A percentile compares a stretch with the other conserved stretches of the same genome.
Conservation (phyloP, 176 grass and related monocot genomes). For the Miscanthus lutarioriparius region DNA sequence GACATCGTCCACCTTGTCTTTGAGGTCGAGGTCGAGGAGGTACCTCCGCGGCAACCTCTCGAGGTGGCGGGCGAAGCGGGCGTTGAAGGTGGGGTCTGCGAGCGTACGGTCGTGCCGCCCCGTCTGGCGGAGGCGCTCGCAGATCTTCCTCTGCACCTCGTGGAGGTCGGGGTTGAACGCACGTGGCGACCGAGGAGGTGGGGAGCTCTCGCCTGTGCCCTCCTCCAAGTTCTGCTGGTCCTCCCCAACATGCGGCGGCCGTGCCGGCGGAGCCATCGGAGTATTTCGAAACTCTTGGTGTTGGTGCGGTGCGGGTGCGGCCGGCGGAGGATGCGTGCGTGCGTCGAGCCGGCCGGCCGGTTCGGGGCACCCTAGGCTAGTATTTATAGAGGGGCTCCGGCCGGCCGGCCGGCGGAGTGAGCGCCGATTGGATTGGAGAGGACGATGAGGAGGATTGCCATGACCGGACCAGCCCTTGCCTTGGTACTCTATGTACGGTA, state of each 20-base stretch:
- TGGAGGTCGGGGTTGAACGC: background rate
- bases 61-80: slow-evolving; percentile 53
- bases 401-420: slow-evolving; percentile 3
- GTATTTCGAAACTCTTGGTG: background rate
- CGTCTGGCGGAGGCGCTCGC: slow-evolving; percentile 39
- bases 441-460: background rate
- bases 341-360: background rate
- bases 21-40: slow-evolving; percentile 48
- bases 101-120: slow-evolving; percentile 27
- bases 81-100: slow-evolving; percentile 15
- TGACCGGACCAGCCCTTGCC: too few species aligned
- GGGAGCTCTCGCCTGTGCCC: slow-evolving; percentile 58
- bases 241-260: background rate
- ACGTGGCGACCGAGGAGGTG: slow-evolving; percentile 24
- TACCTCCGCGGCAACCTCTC: slow-evolving; percentile 58
- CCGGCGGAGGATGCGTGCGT: background rate
- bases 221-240: slow-evolving; percentile 43
- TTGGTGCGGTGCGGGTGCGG: background rate
- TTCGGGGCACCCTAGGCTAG: background rate
- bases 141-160: slow-evolving; percentile 40
- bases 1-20: slow-evolving; percentile 54
- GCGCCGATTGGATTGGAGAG: slow-evolving; percentile 19
- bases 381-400: slow-evolving; percentile 21
- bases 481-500: too few species aligned
- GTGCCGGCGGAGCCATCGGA: background rate